A percentile compares a stretch with the other conserved stretches of the same genome.
These are phyloP conservation scores for Coniophora puteana DNA, from an alignment of 1,284 basidiomycete genomes.

Conservation along the genomic window DNA sequence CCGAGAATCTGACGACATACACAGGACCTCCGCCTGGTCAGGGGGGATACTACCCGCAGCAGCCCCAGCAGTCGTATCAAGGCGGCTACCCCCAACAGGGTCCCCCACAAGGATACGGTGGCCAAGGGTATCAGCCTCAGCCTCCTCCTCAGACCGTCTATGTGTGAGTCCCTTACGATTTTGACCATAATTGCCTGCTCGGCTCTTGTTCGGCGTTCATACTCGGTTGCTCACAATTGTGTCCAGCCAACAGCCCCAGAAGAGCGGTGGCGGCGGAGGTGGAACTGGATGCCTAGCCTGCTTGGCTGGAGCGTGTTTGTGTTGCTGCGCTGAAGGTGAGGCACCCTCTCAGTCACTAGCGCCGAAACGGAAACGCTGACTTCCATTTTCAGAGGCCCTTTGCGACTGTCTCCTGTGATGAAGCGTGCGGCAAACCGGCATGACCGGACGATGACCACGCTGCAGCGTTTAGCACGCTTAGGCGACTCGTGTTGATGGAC, in stretches of 20 bases:
- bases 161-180: constrained; percentile 42
- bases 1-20: constrained; percentile 3
- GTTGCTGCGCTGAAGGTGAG: constrained; percentile 77
- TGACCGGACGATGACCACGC: no score
- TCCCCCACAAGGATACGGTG: constrained; percentile 29
- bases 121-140: constrained; percentile 59
- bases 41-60: constrained; percentile 75
- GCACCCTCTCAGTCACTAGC: constrained; percentile 6
- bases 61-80: constrained; percentile 69
- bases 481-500: no score
- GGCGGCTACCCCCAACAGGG: constrained; percentile 32
- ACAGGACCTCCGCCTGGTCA: constrained; percentile 57
- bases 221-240: constrained; percentile 10
- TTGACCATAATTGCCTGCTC: neutral
- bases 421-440: no score
- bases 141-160: constrained; percentile 71
- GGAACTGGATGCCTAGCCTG: constrained; percentile 60
- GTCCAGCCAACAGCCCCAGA: constrained; percentile 51
- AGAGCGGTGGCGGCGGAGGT: constrained; percentile 38
- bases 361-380: constrained; percentile 10
- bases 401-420: constrained; percentile 68
- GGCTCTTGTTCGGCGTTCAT: neutral
- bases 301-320: constrained; percentile 66
- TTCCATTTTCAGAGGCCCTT: constrained; percentile 47
- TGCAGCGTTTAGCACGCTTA: no score